phyloP scores from a whole-genome alignment of 352 stramenopile genomes.

The Phytopythium delawarense region DNA sequence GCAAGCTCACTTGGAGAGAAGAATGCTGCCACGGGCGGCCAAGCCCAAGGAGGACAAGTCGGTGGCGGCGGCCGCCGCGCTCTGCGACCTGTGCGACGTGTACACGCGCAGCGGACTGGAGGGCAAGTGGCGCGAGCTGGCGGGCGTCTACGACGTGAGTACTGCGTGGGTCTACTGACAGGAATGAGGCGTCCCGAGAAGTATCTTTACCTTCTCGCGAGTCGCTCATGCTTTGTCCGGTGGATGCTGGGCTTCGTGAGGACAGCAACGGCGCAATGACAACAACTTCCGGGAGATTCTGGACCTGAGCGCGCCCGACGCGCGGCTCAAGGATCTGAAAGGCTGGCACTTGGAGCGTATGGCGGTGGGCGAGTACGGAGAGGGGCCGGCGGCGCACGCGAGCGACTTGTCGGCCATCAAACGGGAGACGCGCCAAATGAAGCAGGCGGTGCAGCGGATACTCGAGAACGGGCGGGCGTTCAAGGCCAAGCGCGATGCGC shows the following conservation, averaged over 20 bases:
- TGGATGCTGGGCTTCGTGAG: neutral
- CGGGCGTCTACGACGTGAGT: slow-evolving; percentile 63
- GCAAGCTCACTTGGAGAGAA: slow-evolving; percentile 1
- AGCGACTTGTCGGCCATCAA: slow-evolving; percentile 58
- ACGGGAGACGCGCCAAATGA: slow-evolving; percentile 49
- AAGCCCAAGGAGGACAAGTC: slow-evolving; percentile 6
- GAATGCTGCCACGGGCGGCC: slow-evolving; percentile 4
- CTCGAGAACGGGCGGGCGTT: slow-evolving; percentile 49
- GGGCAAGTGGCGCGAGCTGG: slow-evolving; percentile 65
- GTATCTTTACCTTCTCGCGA: slow-evolving; percentile 2
- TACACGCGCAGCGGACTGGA: slow-evolving; percentile 61
- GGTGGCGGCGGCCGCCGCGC: slow-evolving; percentile 19
- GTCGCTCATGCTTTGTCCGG: neutral
- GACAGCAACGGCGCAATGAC: slow-evolving; percentile 70
- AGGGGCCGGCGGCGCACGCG: slow-evolving; percentile 17
- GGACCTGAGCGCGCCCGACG: slow-evolving; percentile 53
- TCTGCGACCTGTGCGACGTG: slow-evolving; percentile 58
- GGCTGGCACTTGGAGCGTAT: slow-evolving; percentile 82
- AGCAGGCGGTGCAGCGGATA: slow-evolving; percentile 52
- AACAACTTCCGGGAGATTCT: slow-evolving; percentile 77
- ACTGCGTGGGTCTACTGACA: slow-evolving; percentile 6
- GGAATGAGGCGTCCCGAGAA: neutral
- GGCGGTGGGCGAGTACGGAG: slow-evolving; percentile 68
- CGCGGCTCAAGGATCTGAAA: slow-evolving; percentile 58
- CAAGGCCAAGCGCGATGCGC: slow-evolving; percentile 46